Percentiles rank a stretch among this genome's conserved stretches.
Conservation (phyloP, 1,284 basidiomycete genomes). For the Tilletia horrida region DNA sequence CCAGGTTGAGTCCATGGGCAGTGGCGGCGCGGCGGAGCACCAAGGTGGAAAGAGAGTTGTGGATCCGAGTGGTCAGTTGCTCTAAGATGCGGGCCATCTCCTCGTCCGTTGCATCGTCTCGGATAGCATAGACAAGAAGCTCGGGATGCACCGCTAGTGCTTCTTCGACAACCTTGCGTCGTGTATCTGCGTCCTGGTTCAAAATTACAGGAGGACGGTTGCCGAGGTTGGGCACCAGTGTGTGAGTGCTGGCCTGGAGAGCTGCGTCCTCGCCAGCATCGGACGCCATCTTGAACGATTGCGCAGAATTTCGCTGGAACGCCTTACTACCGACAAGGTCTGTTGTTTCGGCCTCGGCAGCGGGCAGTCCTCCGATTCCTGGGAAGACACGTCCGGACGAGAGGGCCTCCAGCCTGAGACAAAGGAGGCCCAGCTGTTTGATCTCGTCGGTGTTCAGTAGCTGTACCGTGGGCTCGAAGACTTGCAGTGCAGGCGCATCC, state of each 20-base stretch:
- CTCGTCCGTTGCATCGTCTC: slow-evolving; percentile 52
- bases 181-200: slow-evolving; percentile 27
- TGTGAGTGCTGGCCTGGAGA: slow-evolving; percentile 10
- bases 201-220: neutral
- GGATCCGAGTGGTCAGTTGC: slow-evolving; percentile 49
- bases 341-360: neutral
- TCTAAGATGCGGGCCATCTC: slow-evolving; percentile 45
- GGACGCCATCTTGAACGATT: neutral
- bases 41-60: slow-evolving; percentile 40
- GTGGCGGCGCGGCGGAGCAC: slow-evolving; percentile 19
- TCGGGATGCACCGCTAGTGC: slow-evolving; percentile 41
- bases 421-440: slow-evolving; percentile 70
- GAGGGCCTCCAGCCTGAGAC: slow-evolving; percentile 78
- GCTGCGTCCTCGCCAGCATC: neutral
- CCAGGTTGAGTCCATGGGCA: neutral
- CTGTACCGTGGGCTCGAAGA: slow-evolving; percentile 58
- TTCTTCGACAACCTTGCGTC: slow-evolving; percentile 42
- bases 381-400: slow-evolving; percentile 65
- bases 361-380: slow-evolving; percentile 19
- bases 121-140: slow-evolving; percentile 43
- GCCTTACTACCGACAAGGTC: neutral
- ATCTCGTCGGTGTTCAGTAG: slow-evolving; percentile 73
- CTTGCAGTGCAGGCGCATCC: slow-evolving; percentile 51
- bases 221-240: neutral
- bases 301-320: neutral